phyloP scores from a whole-genome alignment of 352 stramenopile species.

The Phytopythium mirpurense region DNA sequence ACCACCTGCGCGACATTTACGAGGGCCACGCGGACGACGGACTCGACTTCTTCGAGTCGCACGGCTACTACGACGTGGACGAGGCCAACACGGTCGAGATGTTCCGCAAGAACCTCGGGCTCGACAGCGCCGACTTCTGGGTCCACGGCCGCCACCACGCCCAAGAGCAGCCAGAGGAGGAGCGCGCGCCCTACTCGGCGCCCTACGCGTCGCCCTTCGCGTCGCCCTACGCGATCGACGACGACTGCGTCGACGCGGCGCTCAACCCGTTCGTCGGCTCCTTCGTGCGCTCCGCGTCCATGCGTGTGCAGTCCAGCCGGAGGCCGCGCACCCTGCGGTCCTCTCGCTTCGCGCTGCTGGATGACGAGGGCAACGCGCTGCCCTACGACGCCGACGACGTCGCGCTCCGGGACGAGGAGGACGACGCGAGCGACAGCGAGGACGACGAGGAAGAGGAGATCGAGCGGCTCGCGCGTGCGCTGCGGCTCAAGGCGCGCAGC shows the following conservation, averaged over 20 bases:
- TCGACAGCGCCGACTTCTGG: slow-evolving; percentile 58
- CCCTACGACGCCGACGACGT: slow-evolving; percentile 33
- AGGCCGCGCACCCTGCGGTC: slow-evolving; percentile 14
- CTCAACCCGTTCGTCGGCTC: slow-evolving; percentile 13
- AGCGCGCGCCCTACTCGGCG: neutral
- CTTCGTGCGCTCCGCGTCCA: slow-evolving; percentile 4
- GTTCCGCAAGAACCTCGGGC: slow-evolving; percentile 69
- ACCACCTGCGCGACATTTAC: slow-evolving; percentile 65
- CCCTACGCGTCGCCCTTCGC: slow-evolving; percentile 7
- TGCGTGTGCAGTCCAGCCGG: neutral
- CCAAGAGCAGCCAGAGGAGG: slow-evolving; percentile 14
- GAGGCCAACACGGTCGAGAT: slow-evolving; percentile 81
- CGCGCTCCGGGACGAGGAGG: slow-evolving; percentile 20
- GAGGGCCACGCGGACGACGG: slow-evolving; percentile 47
- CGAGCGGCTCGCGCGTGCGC: slow-evolving; percentile 37
- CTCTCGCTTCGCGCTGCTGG: slow-evolving; percentile 48
- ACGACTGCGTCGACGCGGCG: slow-evolving; percentile 23
- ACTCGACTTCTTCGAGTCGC: slow-evolving; percentile 71
- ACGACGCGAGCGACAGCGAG: slow-evolving; percentile 36
- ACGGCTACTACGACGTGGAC: slow-evolving; percentile 77
- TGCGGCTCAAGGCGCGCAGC: slow-evolving; percentile 42
- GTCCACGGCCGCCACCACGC: slow-evolving; percentile 25
- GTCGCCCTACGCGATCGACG: slow-evolving; percentile 26
- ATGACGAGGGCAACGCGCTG: slow-evolving; percentile 64
- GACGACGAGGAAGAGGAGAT: slow-evolving; percentile 40